Base-by-base conservation (phyloP, 2,329 filamentous ascomycete species). In the Hypoxylon sp. region DNA sequence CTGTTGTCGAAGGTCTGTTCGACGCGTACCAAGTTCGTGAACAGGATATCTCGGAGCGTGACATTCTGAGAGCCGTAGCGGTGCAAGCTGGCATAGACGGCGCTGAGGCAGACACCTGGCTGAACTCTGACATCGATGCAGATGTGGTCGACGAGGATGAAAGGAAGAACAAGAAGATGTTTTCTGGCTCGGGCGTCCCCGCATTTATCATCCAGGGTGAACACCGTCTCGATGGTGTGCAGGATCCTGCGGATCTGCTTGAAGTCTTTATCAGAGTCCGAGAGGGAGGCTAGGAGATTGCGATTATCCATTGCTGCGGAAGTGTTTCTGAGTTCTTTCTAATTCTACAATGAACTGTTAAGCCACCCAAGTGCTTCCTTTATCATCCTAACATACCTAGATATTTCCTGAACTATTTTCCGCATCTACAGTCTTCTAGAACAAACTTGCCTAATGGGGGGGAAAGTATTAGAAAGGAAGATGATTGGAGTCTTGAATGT, bases 131-230 rank as follows among this genome's bases (percentile, higher is more conserved):
- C 5, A 14, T 44, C 2, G 67, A 72, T 46, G 64, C 37, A 7
- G 61, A 69, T n/a, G 64, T 64, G 25, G 71, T 72, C 17, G 71
- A 74, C 20, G 64, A 46, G n/a, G 66, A 67, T 46, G 69, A 62
- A 17, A 50, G 25, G n/a, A 49, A 14, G 6, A 63, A 66, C 22
- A 63, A 53, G 10, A 62, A 46, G 44, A 33, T n/a, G 6, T 27
- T 49, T 17, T 14, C 14, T 2, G 33, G 60, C 2, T 57, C 42
- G 22, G 72, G 72, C 2, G 69, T 72, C 20, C 68, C 72, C 5
- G 27, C 35, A 8, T 71, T 74, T 40, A 55, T 53, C 2, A 54
- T 73, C 2, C 63, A 64, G n/a, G 68, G 62, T 0, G 48, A 30
- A 6, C 25, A 40, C 44, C 51, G 6, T 33, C 27, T 74, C 1